Percentiles rank a stretch among this genome's conserved stretches.
phyloP scores from a whole-genome alignment of 192 early-diverging fungal genomes.

The Cetraspora pellucida region DNA sequence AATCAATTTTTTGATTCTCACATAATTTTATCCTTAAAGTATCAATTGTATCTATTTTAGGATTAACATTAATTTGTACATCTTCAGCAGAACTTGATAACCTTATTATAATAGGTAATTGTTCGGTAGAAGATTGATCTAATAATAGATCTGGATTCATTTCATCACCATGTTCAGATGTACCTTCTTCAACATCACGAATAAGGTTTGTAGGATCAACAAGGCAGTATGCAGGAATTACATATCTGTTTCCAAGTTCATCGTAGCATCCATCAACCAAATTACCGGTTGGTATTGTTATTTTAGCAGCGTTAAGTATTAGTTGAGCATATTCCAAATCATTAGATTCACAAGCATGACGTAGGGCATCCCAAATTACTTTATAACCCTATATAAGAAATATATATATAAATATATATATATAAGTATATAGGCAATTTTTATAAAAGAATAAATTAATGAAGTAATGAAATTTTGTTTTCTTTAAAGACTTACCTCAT shows the following conservation, averaged over 20 bases:
- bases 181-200: constrained; percentile 18
- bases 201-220: constrained; percentile 59
- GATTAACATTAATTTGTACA: constrained; percentile 33
- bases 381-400: constrained; percentile 51
- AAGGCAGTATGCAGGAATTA: constrained; percentile 69
- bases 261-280: constrained; percentile 79
- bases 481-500: constrained; percentile 56
- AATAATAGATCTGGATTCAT: not conserved
- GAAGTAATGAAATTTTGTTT: not conserved
- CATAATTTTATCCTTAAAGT: constrained; percentile 38
- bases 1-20: constrained; percentile 19
- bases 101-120: constrained; percentile 37
- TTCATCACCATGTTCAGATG: constrained; percentile 11
- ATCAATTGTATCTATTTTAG: constrained; percentile 39
- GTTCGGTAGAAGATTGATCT: not conserved
- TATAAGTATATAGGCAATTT: not conserved
- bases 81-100: constrained; percentile 37
- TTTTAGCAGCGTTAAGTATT: constrained; percentile 68
- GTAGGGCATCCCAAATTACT: constrained; percentile 81
- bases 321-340: constrained; percentile 57
- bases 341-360: constrained; percentile 57
- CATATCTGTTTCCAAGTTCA: constrained; percentile 71
- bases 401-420: not conserved
- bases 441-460: not conserved
- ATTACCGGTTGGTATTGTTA: constrained; percentile 71